Percentiles rank a stretch among this genome's conserved stretches.
Conservation (phyloP, 176 grass and related monocot genomes). For the Cymbopogon citratus region DNA sequence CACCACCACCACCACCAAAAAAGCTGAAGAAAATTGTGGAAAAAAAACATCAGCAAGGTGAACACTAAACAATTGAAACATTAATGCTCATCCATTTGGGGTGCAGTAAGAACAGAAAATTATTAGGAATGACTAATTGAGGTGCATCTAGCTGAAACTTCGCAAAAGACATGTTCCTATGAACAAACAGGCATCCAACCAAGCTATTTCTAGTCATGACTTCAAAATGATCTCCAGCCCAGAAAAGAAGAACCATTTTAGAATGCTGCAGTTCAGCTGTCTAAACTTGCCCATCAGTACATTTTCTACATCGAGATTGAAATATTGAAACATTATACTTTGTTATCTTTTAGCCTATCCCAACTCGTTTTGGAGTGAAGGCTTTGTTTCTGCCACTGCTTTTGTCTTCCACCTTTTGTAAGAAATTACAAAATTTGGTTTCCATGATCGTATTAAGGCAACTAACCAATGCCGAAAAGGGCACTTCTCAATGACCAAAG, state of each 20-base stretch:
- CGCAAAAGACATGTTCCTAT: not conserved
- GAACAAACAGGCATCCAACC: not conserved
- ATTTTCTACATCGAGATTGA: not conserved
- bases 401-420: not conserved
- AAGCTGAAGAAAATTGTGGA: conserved; percentile 46
- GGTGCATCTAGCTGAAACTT: not conserved
- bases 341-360: not conserved
- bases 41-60: not conserved
- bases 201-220: not conserved
- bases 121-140: not conserved
- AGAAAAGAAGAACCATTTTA: not conserved
- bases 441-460: not conserved
- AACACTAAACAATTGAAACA: too few species aligned
- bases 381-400: not conserved
- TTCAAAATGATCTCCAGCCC: not conserved
- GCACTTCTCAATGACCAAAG: not conserved
- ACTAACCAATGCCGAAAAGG: not conserved
- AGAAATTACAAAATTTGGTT: not conserved
- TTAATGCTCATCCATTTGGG: not conserved
- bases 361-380: not conserved
- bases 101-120: not conserved
- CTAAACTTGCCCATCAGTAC: not conserved
- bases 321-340: not conserved
- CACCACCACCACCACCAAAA: conserved; percentile 74
- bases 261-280: not conserved